Evolutionary conservation across 305 asterid species (phyloP).

Genomic region (Fraxinus nigra): DNA sequence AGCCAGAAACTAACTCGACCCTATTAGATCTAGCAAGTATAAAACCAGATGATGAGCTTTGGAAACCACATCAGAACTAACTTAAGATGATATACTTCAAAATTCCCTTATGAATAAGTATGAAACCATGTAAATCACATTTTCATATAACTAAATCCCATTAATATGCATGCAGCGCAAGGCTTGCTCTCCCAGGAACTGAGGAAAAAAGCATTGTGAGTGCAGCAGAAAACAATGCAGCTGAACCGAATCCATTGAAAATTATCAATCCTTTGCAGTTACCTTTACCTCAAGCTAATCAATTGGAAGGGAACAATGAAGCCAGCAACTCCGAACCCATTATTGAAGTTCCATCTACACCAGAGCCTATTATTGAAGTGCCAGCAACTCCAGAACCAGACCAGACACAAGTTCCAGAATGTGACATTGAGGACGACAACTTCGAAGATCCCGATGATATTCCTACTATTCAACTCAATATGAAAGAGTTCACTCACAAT

Average conservation of each 20-base stretch:
- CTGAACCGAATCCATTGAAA: constrained; percentile 42
- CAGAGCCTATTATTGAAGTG: constrained; percentile 52
- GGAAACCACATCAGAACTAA: background rate
- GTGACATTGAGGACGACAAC: constrained; percentile 61
- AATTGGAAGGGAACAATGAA: constrained; percentile 27
- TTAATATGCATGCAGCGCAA: constrained; percentile 60
- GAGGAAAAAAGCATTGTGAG: constrained; percentile 62
- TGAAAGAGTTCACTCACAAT: constrained; percentile 78
- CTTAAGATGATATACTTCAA: background rate
- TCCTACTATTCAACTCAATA: constrained; percentile 84
- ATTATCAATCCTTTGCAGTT: constrained; percentile 52
- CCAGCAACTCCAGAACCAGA: constrained; percentile 74
- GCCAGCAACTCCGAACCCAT: constrained; percentile 51
- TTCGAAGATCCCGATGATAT: constrained; percentile 76
- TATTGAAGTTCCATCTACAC: constrained; percentile 36
- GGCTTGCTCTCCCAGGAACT: constrained; percentile 96
- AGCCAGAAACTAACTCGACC: background rate
- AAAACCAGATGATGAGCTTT: background rate
- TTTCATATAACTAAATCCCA: constrained; percentile 21
- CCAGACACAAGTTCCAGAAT: constrained; percentile 35
- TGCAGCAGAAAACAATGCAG: constrained; percentile 43
- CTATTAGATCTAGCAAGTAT: background rate
- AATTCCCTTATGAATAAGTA: background rate
- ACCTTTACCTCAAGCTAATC: constrained; percentile 47
- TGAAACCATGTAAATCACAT: background rate